Conservation (phyloP, 345 rosid genomes). For the Arabidopsis arenosa region DNA sequence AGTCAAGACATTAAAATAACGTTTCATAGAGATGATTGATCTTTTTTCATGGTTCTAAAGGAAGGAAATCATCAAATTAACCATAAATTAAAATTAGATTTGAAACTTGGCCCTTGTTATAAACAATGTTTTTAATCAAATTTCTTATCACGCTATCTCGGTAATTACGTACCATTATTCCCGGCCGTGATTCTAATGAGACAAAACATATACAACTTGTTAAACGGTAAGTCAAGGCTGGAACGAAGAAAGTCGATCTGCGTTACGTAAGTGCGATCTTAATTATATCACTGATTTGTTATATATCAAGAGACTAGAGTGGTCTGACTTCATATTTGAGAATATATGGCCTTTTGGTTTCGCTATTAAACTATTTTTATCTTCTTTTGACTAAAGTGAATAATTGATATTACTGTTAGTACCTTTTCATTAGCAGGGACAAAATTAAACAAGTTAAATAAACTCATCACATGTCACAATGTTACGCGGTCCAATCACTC, state of each 20-base stretch:
- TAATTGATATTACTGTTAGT: background rate
- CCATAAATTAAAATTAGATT: too few species aligned
- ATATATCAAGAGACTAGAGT: background rate
- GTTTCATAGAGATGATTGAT: background rate
- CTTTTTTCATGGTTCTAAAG: background rate
- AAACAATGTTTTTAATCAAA: too few species aligned
- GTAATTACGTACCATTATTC: background rate
- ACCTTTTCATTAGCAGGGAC: too few species aligned
- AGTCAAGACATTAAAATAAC: background rate
- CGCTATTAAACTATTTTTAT: background rate
- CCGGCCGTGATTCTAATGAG: slow-evolving; percentile 6
- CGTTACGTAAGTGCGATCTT: background rate
- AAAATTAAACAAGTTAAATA: too few species aligned
- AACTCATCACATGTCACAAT: slow-evolving; percentile 5
- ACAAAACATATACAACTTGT: slow-evolving; percentile 21
- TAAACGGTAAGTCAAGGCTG: background rate
- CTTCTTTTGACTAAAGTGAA: background rate
- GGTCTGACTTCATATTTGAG: slow-evolving; percentile 13
- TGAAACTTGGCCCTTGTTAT: too few species aligned
- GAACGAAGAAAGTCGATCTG: slow-evolving; percentile 10
- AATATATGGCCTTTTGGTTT: background rate
- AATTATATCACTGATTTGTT: slow-evolving; percentile 5
- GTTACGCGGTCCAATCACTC: slow-evolving; percentile 15
- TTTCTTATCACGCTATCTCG: too few species aligned
- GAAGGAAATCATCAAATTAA: slow-evolving; percentile 12